A percentile compares a stretch with the other conserved stretches of the same genome.
Evolutionary conservation across 2,329 filamentous ascomycete species (phyloP).

Genomic region (Pseudocercospora eumusae): DNA sequence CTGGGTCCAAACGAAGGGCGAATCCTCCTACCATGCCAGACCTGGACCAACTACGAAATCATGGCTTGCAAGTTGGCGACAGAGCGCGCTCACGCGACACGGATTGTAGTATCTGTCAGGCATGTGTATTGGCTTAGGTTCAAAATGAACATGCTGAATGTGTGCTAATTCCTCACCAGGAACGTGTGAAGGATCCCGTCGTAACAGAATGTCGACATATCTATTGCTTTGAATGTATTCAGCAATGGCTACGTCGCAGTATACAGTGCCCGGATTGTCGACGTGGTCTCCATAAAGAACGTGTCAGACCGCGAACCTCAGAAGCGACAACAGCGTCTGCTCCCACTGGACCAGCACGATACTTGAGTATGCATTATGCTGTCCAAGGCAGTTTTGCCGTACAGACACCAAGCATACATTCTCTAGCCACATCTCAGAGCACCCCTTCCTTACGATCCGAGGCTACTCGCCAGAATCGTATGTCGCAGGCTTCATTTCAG

Average conservation of each 20-base stretch:
- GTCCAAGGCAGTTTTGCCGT: constrained; percentile 1
- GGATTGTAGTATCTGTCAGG: constrained; percentile 23
- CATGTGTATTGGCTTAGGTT: neutral
- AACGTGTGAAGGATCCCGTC: constrained; percentile 14
- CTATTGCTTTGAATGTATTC: constrained; percentile 23
- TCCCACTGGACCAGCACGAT: constrained; percentile 6
- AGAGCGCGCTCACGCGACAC: constrained; percentile 14
- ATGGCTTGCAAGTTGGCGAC: constrained; percentile 17
- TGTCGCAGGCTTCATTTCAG: neutral
- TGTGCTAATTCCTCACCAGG: neutral
- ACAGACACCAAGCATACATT: neutral
- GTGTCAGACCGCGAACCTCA: neutral
- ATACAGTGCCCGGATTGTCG: constrained; percentile 18
- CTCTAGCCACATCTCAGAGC: constrained; percentile 3
- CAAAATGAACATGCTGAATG: neutral
- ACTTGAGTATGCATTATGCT: constrained; percentile 4
- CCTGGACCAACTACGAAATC: constrained; percentile 16
- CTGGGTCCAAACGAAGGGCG: neutral
- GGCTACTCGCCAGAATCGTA: neutral
- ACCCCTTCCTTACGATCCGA: neutral
- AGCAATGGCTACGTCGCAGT: constrained; percentile 18
- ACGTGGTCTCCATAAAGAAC: constrained; percentile 9
- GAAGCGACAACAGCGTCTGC: neutral
- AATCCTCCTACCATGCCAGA: constrained; percentile 15
- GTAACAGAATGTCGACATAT: constrained; percentile 23